A percentile compares a stretch with the other conserved stretches of the same genome.
Conservation (phyloP, 305 asterid genomes). For the Solanum hybrid region DNA sequence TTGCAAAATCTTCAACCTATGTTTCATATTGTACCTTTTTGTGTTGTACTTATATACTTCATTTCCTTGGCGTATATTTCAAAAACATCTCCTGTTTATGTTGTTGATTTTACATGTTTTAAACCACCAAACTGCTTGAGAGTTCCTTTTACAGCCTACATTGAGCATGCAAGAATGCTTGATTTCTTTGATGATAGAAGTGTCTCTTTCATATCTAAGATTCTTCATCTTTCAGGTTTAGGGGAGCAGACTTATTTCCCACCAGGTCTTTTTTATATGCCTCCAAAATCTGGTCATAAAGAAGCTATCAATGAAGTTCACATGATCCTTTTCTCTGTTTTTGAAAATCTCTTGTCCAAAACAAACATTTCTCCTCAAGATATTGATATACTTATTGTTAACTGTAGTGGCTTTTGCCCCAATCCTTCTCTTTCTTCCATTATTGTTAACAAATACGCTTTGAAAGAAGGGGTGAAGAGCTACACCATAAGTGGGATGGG, state of each 20-base stretch:
- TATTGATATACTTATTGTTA: slow-evolving; percentile 41
- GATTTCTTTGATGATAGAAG: slow-evolving; percentile 4
- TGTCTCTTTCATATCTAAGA: slow-evolving; percentile 8
- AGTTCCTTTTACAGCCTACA: slow-evolving; percentile 2
- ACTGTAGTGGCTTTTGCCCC: slow-evolving; percentile 57
- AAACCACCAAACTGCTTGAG: slow-evolving; percentile 4
- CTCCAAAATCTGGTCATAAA: slow-evolving; percentile 24
- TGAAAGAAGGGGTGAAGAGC: slow-evolving; percentile 39
- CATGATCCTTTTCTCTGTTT: slow-evolving; percentile 30
- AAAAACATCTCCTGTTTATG: neutral
- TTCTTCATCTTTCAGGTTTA: slow-evolving; percentile 20
- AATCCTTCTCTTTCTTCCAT: slow-evolving; percentile 44
- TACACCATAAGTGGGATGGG: slow-evolving; percentile 59
- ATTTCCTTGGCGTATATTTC: neutral
- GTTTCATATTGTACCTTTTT: neutral
- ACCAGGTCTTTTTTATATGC: slow-evolving; percentile 28
- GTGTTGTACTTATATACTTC: neutral
- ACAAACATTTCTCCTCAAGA: slow-evolving; percentile 28
- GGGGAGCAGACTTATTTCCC: slow-evolving; percentile 38
- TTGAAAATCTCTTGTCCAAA: slow-evolving; percentile 31
- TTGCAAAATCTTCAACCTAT: neutral
- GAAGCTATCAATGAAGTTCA: slow-evolving; percentile 25
- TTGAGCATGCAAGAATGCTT: neutral
- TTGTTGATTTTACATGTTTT: slow-evolving; percentile 3
- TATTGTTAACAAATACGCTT: slow-evolving; percentile 37